Evolutionary conservation across 164 flowering plant species (phyloP).

Genomic region (Chloranthus sessilifolius): DNA sequence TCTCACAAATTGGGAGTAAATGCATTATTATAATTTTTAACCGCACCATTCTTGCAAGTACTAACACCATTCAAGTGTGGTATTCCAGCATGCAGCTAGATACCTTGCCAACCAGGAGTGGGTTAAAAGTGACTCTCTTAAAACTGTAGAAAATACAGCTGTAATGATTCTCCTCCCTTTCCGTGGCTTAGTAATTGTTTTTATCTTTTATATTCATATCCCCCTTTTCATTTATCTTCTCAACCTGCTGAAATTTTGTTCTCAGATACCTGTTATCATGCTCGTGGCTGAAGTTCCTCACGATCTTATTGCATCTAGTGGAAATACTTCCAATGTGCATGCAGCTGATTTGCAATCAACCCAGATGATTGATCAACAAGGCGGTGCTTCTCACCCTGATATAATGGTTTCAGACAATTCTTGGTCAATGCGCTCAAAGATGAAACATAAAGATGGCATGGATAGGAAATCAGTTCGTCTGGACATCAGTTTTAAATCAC

Average conservation of each 20-base stretch:
- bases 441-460: slow-evolving; percentile 19
- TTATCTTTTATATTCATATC: not conserved
- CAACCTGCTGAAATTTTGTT: slow-evolving; percentile 1
- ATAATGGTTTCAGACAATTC: slow-evolving; percentile 27
- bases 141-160: slow-evolving; percentile 97
- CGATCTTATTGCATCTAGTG: slow-evolving; percentile 45
- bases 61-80: slow-evolving; percentile 11
- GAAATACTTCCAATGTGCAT: slow-evolving; percentile 28
- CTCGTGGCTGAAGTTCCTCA: slow-evolving; percentile 90
- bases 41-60: not conserved
- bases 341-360: slow-evolving; percentile 36
- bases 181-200: not conserved
- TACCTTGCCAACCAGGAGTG: slow-evolving; percentile 98
- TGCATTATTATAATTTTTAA: no score
- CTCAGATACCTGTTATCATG: slow-evolving; percentile 92
- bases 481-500: slow-evolving; percentile 94
- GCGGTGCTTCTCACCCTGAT: slow-evolving; percentile 19
- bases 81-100: slow-evolving; percentile 93
- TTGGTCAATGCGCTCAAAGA: slow-evolving; percentile 27
- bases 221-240: slow-evolving; percentile 2
- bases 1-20: no score
- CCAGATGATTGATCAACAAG: slow-evolving; percentile 28
- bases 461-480: slow-evolving; percentile 67
- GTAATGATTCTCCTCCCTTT: slow-evolving; percentile 34
- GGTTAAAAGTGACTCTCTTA: slow-evolving; percentile 92